Percentiles rank a stretch among this genome's conserved stretches.
Evolutionary conservation across 2,329 filamentous ascomycete species (phyloP).

Genomic region (Hypoxylon sp.): DNA sequence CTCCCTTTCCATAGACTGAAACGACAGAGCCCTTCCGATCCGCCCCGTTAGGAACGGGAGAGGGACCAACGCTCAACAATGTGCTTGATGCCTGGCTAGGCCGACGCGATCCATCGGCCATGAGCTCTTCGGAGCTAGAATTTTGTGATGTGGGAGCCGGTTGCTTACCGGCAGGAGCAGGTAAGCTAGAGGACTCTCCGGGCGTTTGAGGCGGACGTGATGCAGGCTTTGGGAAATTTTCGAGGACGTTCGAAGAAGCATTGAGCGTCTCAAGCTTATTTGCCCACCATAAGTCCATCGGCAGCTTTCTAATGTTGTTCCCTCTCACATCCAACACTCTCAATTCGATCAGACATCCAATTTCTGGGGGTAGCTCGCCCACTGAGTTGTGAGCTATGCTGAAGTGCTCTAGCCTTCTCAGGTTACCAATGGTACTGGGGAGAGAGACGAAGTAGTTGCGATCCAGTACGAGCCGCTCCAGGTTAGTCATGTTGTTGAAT

Average conservation of each 20-base stretch:
- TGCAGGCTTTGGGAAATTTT: conserved; percentile 87
- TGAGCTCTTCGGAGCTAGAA: conserved; percentile 80
- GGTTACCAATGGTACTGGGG: conserved; percentile 82
- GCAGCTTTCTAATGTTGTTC: conserved; percentile 90
- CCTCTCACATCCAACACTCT: conserved; percentile 87
- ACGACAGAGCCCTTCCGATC: conserved; percentile 85
- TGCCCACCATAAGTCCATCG: conserved; percentile 96
- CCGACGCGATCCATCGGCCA: conserved; percentile 66
- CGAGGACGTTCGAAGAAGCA: conserved; percentile 91
- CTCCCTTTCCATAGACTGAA: conserved; percentile 79
- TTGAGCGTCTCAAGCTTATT: conserved; percentile 91
- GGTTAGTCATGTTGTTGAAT: conserved; percentile 85
- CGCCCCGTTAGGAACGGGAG: conserved; percentile 66
- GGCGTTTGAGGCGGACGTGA: conserved; percentile 72
- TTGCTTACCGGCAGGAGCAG: conserved; percentile 53
- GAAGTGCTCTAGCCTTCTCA: conserved; percentile 86
- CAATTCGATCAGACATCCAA: conserved; percentile 86
- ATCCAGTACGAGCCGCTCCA: conserved; percentile 89
- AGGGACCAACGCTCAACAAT: conserved; percentile 77
- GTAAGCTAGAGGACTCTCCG: conserved; percentile 54
- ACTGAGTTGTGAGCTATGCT: conserved; percentile 94
- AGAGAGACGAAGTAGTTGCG: conserved; percentile 96
- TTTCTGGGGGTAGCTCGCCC: conserved; percentile 82
- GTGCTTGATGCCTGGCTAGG: conserved; percentile 86
- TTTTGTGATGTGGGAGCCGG: conserved; percentile 63